Conservation (phyloP, 441 rosid genomes). For the Lepidium campestre region DNA sequence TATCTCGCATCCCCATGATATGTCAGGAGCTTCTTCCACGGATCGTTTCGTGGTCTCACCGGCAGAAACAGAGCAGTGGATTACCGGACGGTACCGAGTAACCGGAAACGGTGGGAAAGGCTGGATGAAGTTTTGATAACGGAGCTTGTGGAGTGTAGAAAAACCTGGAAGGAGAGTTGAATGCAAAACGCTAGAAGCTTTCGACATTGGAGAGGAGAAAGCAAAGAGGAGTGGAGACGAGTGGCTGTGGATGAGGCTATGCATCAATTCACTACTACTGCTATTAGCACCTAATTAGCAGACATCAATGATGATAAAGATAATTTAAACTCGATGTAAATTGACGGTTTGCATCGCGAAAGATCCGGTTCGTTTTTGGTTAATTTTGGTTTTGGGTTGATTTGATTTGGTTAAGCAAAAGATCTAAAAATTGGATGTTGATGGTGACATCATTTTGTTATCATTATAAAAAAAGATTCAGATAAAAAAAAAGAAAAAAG, state of each 20-base stretch:
- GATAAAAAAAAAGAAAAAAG: background rate
- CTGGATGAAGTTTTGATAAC: background rate
- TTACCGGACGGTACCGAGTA: constrained; percentile 19
- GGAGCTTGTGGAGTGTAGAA: constrained; percentile 32
- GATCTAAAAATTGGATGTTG: background rate
- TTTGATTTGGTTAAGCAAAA: background rate
- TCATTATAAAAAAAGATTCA: background rate
- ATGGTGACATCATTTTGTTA: background rate
- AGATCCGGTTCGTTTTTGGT: background rate
- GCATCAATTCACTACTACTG: too few species aligned
- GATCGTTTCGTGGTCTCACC: constrained; percentile 32
- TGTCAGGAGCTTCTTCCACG: constrained; percentile 28
- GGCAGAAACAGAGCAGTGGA: constrained; percentile 48
- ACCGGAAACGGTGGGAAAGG: constrained; percentile 14
- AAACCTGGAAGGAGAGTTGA: constrained; percentile 43
- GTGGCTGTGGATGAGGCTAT: constrained; percentile 21
- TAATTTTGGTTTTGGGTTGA: background rate
- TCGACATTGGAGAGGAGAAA: constrained; percentile 43
- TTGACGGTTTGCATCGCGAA: background rate
- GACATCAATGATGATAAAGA: background rate
- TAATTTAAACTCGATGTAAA: background rate
- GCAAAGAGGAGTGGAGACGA: constrained; percentile 6
- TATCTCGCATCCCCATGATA: constrained; percentile 88
- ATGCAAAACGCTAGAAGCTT: constrained; percentile 49
- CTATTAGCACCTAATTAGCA: background rate